Percentiles rank a stretch among this genome's conserved stretches.
Evolutionary conservation across 768 basidiomycete species (phyloP).

Genomic region (Pleurotus sapidus): DNA sequence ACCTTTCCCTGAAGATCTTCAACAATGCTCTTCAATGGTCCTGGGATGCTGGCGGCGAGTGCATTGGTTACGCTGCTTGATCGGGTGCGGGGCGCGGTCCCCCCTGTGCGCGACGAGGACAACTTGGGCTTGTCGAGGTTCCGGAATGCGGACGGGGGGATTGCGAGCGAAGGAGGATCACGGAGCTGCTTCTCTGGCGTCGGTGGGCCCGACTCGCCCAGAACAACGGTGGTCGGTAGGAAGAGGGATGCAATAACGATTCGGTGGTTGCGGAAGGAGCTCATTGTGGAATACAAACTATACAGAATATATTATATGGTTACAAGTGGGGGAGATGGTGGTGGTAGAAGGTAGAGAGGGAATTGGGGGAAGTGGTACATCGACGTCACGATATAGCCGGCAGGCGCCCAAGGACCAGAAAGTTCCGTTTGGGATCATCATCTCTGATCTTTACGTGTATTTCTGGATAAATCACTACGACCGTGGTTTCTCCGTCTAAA

Average conservation of each 20-base stretch:
- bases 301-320: conserved; percentile 6
- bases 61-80: conserved; percentile 2
- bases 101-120: not conserved
- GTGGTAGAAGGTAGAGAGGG: conserved; percentile 3
- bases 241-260: conserved; percentile 84
- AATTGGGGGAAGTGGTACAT: not conserved
- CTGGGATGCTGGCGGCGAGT: conserved; percentile 20
- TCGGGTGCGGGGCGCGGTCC: conserved; percentile 8
- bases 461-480: conserved; percentile 9
- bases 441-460: conserved; percentile 5
- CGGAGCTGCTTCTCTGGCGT: conserved; percentile 38
- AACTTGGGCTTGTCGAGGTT: conserved; percentile 2
- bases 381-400: conserved; percentile 10
- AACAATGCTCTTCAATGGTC: conserved; percentile 67
- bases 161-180: conserved; percentile 18
- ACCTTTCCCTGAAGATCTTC: conserved; percentile 76
- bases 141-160: conserved; percentile 10
- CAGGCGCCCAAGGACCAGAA: not conserved
- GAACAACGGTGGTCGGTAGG: conserved; percentile 69
- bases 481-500: conserved; percentile 6
- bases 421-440: not conserved
- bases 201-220: conserved; percentile 52
- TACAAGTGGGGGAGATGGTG: conserved; percentile 4
- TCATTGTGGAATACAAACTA: conserved; percentile 40
- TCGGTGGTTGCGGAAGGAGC: conserved; percentile 69